Base-by-base conservation (phyloP, 768 basidiomycete genomes). In the Pisolithus microcarpus region DNA sequence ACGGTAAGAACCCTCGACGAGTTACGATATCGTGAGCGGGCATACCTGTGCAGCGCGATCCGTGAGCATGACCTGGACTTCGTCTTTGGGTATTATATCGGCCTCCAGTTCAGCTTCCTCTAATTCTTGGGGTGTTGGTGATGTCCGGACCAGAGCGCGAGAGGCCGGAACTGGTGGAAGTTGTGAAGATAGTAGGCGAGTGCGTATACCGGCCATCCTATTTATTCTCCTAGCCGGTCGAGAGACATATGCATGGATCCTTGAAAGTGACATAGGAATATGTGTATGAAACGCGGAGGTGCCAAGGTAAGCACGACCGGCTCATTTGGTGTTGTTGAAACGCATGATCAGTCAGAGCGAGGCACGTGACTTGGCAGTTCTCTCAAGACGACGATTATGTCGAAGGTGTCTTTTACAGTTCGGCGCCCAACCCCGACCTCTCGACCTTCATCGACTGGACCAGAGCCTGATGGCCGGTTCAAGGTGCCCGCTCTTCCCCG, bases 321-420 rank as follows among this genome's bases (percentile, higher is more conserved):
- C 15, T 28, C 37, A 26, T 23, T 23, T 23, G 21, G 21, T 4
- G 21, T 23, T 23, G 21, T 23, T 23, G 21, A 23, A 23, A 23
- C 21, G 21, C 21, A 23, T 23, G 21, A 34, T 21, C 38, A 24
- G 26, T 30, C 50, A 45, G 16, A 36, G 43, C 7, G 23, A 50
- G 8, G 30, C 31, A 36, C 38, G 26, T 31, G 49, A 34, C 37
- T 48, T 34, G 34, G 34, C 28, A 1, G 18, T 23, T 23, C 21
- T 23, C 21, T 23, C 21, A 2, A 23, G 21, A 23, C 21, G 21
- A 23, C 21, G 21, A 23, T 23, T 23, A 23, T 23, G 21, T 55
- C 63, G 19, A 78, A 81, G 56, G 77, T 93, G 38, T 93, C 91
- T 1, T 94, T 95, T 68, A 92, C 86, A 2, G 76, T 95, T 51